These are phyloP conservation scores for Trichosphaerium sp. DNA, from an alignment of 78 protist genomes.

Conservation along the genomic window DNA sequence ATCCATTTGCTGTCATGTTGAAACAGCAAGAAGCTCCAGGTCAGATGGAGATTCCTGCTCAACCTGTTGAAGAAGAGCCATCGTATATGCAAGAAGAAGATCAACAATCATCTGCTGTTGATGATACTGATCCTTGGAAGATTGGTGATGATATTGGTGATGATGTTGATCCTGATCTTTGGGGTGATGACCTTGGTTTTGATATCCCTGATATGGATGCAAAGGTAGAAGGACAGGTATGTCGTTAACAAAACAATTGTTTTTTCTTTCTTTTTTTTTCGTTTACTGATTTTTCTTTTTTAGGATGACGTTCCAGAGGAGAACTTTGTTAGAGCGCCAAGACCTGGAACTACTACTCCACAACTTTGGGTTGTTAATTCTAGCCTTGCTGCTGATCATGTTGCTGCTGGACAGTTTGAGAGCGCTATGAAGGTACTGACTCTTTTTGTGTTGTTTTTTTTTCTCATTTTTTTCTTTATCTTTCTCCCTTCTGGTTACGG, in stretches of 20 bases:
- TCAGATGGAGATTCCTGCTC: too few species aligned
- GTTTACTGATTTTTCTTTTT: too few species aligned
- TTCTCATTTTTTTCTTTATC: too few species aligned
- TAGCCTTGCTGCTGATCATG: slow-evolving; percentile 69
- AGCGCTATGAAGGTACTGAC: slow-evolving; percentile 50
- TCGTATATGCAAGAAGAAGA: too few species aligned
- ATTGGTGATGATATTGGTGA: neutral
- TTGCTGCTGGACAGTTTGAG: slow-evolving; percentile 86
- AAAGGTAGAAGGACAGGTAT: too few species aligned
- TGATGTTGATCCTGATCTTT: neutral
- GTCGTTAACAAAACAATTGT: too few species aligned
- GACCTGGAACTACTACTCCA: slow-evolving; percentile 17
- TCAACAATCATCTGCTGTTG: too few species aligned
- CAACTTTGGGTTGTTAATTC: slow-evolving; percentile 60
- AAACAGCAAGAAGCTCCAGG: too few species aligned
- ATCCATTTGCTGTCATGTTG: slow-evolving; percentile 36
- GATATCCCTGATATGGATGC: too few species aligned
- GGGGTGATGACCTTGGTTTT: slow-evolving; percentile 23
- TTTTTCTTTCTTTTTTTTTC: too few species aligned
- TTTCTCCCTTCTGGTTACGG: too few species aligned
- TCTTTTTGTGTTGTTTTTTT: neutral
- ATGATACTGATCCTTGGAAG: slow-evolving; percentile 5
- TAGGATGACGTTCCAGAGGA: slow-evolving; percentile 13
- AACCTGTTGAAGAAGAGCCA: too few species aligned
- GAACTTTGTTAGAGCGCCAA: slow-evolving; percentile 36